phyloP scores from a whole-genome alignment of 225 moss, liverwort and hornwort species.

The Pleurozium schreberi region DNA sequence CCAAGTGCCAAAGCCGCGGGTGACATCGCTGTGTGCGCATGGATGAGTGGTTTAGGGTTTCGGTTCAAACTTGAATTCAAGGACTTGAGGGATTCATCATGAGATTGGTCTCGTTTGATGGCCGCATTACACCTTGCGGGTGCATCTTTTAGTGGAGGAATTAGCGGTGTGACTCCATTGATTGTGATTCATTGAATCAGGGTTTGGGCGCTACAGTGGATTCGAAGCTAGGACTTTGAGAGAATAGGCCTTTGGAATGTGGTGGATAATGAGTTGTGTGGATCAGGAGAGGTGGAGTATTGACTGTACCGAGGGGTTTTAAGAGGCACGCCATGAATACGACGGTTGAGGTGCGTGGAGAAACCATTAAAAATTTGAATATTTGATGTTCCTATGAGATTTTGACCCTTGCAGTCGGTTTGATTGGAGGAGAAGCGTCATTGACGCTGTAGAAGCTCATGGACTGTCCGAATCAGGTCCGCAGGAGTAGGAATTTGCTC shows the following conservation, averaged over 20 bases:
- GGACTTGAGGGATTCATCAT: neutral
- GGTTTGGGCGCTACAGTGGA: neutral
- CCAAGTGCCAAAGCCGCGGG: neutral
- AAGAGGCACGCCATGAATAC: conserved; percentile 1
- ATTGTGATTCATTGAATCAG: neutral
- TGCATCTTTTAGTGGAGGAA: neutral
- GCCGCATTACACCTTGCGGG: neutral
- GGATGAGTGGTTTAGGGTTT: neutral
- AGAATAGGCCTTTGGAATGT: neutral
- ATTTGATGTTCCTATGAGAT: neutral
- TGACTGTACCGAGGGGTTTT: neutral
- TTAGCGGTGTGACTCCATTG: neutral
- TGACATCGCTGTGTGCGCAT: neutral
- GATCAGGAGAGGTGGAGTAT: neutral
- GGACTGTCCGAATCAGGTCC: neutral
- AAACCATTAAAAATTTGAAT: neutral
- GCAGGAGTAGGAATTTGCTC: neutral
- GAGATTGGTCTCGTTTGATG: neutral
- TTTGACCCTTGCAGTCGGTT: neutral
- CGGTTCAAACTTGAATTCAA: neutral
- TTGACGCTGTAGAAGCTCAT: neutral
- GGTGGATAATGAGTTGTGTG: neutral
- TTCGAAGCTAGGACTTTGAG: neutral
- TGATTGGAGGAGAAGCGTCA: neutral
- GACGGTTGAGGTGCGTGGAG: conserved; percentile 2